Evolutionary conservation across 108 stramenopile species (phyloP).

Genomic region (Conticribra weissflogii): DNA sequence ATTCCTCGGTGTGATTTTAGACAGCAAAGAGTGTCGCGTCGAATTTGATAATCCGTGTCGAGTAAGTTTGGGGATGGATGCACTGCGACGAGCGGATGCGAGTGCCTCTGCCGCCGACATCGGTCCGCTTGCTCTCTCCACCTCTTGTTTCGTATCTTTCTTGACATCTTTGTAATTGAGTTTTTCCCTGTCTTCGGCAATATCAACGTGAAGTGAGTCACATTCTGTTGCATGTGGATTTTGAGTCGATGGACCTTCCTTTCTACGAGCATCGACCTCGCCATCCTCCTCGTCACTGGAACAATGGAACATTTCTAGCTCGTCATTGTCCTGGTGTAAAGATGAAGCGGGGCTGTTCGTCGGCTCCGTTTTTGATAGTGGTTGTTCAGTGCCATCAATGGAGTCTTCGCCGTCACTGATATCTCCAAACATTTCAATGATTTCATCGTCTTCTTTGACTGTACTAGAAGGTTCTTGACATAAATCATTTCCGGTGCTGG

Average conservation of each 20-base stretch:
- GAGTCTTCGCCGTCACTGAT: background rate
- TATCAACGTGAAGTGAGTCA: background rate
- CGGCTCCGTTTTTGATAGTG: background rate
- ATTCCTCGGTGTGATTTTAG: background rate
- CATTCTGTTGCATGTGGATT: background rate
- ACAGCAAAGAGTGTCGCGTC: too few relatives aligned
- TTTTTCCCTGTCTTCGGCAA: background rate
- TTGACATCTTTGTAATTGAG: too few relatives aligned
- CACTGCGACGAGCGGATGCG: constrained; percentile 9
- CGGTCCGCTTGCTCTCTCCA: background rate
- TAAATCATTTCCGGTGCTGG: too few relatives aligned
- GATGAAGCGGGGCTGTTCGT: background rate
- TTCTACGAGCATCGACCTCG: background rate
- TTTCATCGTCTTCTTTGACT: too few relatives aligned
- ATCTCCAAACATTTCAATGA: constrained; percentile 40
- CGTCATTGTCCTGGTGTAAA: background rate
- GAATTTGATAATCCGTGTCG: background rate
- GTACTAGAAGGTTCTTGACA: too few relatives aligned
- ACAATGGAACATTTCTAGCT: background rate
- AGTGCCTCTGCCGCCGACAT: constrained; percentile 28
- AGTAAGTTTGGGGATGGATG: constrained; percentile 11
- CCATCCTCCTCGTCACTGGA: background rate
- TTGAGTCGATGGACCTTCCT: background rate
- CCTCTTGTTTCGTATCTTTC: background rate
- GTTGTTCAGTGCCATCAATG: background rate